Conservation (phyloP, 345 rosid genomes). For the Brassica carinata region DNA sequence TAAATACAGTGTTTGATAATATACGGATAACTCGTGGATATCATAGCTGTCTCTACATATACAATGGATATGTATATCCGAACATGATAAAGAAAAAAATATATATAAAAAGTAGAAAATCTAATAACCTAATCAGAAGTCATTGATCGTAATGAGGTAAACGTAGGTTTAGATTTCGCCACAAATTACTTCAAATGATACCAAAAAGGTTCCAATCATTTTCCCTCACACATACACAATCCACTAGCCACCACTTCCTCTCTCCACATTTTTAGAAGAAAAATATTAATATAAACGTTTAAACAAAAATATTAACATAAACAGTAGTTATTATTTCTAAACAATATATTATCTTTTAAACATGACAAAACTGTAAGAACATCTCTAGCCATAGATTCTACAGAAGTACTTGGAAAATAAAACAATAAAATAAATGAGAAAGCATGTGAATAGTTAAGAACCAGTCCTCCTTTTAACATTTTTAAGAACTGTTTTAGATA, state of each 20-base stretch:
- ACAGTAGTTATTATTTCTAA: not conserved
- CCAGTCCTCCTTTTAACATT: too few relatives aligned
- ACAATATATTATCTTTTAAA: not conserved
- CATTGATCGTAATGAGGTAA: slow-evolving; percentile 55
- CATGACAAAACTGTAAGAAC: not conserved
- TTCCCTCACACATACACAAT: slow-evolving; percentile 20
- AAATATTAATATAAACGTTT: not conserved
- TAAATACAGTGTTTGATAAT: not conserved
- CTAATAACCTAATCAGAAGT: slow-evolving; percentile 40
- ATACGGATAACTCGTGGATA: slow-evolving; percentile 18
- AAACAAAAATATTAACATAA: not conserved
- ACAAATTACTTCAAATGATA: slow-evolving; percentile 53
- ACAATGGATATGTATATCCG: not conserved
- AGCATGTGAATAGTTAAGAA: too few relatives aligned
- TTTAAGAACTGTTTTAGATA: too few relatives aligned
- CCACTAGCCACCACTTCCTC: slow-evolving; percentile 42
- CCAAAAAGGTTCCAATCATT: slow-evolving; percentile 61
- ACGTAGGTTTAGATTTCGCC: slow-evolving; percentile 67
- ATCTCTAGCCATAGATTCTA: too few relatives aligned
- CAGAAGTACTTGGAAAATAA: too few relatives aligned
- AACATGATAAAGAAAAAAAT: not conserved
- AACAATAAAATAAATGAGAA: too few relatives aligned
- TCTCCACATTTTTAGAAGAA: slow-evolving; percentile 3
- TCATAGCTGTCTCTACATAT: not conserved
- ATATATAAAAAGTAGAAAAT: not conserved